Evolutionary conservation across 306 rosid species (phyloP).

Genomic region (Clitoria ternatea): DNA sequence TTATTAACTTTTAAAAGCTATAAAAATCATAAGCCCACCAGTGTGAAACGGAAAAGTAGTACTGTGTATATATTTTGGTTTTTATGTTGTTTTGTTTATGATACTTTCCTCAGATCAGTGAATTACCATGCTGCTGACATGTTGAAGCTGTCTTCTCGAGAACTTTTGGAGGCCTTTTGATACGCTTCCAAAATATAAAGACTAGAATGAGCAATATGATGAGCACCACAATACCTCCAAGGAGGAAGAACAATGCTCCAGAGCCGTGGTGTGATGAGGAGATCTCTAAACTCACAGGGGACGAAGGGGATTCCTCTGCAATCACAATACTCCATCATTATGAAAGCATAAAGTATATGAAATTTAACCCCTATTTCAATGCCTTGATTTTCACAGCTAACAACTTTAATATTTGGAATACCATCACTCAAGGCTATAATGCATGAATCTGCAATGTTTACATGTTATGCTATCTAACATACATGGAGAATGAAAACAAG

Average conservation of each 20-base stretch:
- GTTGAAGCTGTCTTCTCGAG: slow-evolving; percentile 8
- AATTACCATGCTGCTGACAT: slow-evolving; percentile 33
- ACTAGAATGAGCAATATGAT: slow-evolving; percentile 44
- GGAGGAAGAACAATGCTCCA: slow-evolving; percentile 49
- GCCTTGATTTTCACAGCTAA: not conserved
- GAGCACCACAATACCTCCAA: slow-evolving; percentile 56
- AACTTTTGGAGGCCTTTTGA: slow-evolving; percentile 32
- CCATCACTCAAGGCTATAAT: not conserved
- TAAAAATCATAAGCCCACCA: too few relatives aligned
- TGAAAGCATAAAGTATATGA: not conserved
- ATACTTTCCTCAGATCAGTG: not conserved
- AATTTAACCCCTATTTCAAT: not conserved
- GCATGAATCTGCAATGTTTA: not conserved
- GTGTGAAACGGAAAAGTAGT: too few relatives aligned
- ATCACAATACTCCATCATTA: not conserved
- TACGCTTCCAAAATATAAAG: slow-evolving; percentile 44
- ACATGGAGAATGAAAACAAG: not conserved
- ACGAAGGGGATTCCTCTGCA: slow-evolving; percentile 36
- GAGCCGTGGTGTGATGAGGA: not conserved
- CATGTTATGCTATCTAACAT: not conserved
- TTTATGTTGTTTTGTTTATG: not conserved
- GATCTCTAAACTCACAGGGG: not conserved
- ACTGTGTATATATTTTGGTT: not conserved
- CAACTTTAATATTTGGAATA: not conserved
- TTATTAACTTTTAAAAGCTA: too few relatives aligned